Evolutionary conservation across 2,329 filamentous ascomycete species (phyloP).

Genomic region (Phaeoacremonium minimum): DNA sequence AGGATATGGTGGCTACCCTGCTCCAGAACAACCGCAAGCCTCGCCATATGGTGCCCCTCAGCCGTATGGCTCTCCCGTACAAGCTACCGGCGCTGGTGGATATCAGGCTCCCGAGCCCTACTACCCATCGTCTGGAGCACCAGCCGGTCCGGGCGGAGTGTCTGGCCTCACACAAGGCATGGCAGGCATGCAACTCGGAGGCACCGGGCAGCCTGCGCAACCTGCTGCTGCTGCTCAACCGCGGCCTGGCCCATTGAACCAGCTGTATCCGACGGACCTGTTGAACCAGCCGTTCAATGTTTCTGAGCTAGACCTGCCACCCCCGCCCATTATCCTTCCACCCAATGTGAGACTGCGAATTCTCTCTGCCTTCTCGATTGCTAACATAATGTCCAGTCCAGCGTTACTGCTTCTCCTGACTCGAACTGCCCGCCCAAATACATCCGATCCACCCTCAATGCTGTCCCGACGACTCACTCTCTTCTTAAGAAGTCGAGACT

Average conservation of each 20-base stretch:
- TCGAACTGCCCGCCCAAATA: conserved; percentile 93
- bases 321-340: conserved; percentile 85
- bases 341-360: conserved; percentile 67
- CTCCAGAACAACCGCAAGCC: conserved; percentile 38
- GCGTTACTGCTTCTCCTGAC: conserved; percentile 83
- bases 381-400: conserved; percentile 51
- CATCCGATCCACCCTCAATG: conserved; percentile 91
- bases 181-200: conserved; percentile 76
- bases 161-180: conserved; percentile 80
- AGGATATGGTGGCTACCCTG: conserved; percentile 57
- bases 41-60: conserved; percentile 37
- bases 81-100: conserved; percentile 47
- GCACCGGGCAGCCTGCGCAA: conserved; percentile 49
- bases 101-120: conserved; percentile 66
- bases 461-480: conserved; percentile 85
- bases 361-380: background rate
- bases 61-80: conserved; percentile 35
- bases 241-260: conserved; percentile 62
- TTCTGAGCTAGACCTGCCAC: conserved; percentile 83
- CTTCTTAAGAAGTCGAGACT: conserved; percentile 95
- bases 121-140: conserved; percentile 46
- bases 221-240: conserved; percentile 46
- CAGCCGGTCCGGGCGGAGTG: conserved; percentile 37
- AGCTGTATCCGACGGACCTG: conserved; percentile 87
- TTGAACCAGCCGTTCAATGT: conserved; percentile 92